Base-by-base conservation (phyloP, 2,329 filamentous ascomycete genomes). In the Aspergillaceae sp. region DNA sequence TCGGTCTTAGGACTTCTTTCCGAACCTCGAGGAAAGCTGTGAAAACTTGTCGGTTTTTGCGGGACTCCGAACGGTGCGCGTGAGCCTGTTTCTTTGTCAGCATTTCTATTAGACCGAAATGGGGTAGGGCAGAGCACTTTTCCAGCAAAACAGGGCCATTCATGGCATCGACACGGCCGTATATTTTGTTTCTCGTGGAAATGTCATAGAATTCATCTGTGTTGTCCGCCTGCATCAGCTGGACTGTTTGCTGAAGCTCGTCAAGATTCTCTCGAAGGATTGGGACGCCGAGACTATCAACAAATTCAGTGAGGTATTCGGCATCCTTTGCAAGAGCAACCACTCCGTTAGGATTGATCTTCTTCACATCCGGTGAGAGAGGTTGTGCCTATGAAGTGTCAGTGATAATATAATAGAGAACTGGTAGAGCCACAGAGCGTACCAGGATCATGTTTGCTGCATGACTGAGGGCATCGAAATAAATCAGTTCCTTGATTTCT, bases 131-230 rank as follows among this genome's bases (percentile, higher is more conserved):
- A 10, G 11, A n/a, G 54, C 76, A 87, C 86, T 98, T 98, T 71
- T 97, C 91, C n/a, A 98, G 68, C 51, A 98, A 65, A 36, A 87
- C 74, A 0, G 90, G 88, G 0, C 91, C 92, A 63, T 94, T 94
- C 64, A 94, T 75, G 44, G 87, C 86, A 68, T 97, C 88, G 32
- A 98, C 94, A 45, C 88, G 83, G 10, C 89, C 86, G 63, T 95
- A 98, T 64, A 95, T 94, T 71, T 86, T 90, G 69, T 96, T 95
- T 44, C 89, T 76, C 9, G 84, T 86, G 4, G 84, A 86, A 42
- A 92, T 84, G 62, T 98, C 92, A 64, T 92, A 98, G 67, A 95
- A 98, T 65, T 97, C 91, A 54, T 97, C 90, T n/a, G 87, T 81
- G 57, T 94, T 94, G 36, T 94, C 88, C 8, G 77, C 71, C 60